Evolutionary conservation across 2,329 filamentous ascomycete genomes (phyloP).

Genomic region (Exophiala spinifera): DNA sequence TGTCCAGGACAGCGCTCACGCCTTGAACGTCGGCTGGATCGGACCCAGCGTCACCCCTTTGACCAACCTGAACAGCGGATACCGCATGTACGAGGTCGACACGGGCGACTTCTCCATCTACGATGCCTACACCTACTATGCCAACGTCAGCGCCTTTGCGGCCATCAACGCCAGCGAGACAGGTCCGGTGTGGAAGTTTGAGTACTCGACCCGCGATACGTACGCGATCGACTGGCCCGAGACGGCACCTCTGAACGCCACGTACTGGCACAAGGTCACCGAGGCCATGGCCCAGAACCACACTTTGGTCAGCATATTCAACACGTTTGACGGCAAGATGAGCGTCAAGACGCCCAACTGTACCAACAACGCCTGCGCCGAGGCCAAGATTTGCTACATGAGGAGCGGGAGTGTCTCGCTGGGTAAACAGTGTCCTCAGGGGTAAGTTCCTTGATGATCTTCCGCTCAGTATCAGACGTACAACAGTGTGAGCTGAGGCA

Average conservation of each 20-base stretch:
- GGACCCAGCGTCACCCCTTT: slow-evolving; percentile 52
- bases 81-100: slow-evolving; percentile 55
- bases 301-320: slow-evolving; percentile 50
- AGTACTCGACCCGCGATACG: slow-evolving; percentile 52
- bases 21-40: slow-evolving; percentile 52
- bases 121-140: slow-evolving; percentile 53
- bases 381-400: slow-evolving; percentile 60
- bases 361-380: slow-evolving; percentile 49
- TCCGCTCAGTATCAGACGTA: too few relatives aligned
- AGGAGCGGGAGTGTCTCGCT: slow-evolving; percentile 53
- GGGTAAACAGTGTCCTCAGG: slow-evolving; percentile 52
- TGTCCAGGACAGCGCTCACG: slow-evolving; percentile 38
- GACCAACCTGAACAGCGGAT: slow-evolving; percentile 55
- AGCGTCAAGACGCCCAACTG: slow-evolving; percentile 53
- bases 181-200: slow-evolving; percentile 49
- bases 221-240: slow-evolving; percentile 49
- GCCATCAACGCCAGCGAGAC: slow-evolving; percentile 36
- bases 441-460: too few relatives aligned
- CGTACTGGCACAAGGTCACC: slow-evolving; percentile 58
- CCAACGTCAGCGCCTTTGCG: slow-evolving; percentile 49
- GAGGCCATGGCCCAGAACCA: slow-evolving; percentile 55
- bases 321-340: slow-evolving; percentile 52
- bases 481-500: too few relatives aligned
- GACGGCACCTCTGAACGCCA: slow-evolving; percentile 54
- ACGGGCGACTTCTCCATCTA: slow-evolving; percentile 54